Evolutionary conservation across 129 eudicot genomes (phyloP).

Genomic region (Centella asiatica): DNA sequence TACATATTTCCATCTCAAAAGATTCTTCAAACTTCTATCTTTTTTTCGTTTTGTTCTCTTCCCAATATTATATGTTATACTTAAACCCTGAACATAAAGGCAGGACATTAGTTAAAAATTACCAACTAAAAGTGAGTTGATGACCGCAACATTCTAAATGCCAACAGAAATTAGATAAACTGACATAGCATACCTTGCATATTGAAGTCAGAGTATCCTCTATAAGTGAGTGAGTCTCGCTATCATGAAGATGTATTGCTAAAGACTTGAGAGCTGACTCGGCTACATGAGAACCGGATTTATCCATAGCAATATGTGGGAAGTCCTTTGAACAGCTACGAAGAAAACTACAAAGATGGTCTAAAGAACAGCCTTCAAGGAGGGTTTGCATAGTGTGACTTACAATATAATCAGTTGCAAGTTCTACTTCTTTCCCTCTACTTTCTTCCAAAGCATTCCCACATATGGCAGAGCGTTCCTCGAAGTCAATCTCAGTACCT

Average conservation of each 20-base stretch:
- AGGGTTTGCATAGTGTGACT: slow-evolving; percentile 87
- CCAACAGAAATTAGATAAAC: no score
- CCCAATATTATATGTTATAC: no score
- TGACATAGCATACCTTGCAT: slow-evolving; percentile 50
- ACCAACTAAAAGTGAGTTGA: no score
- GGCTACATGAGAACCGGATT: slow-evolving; percentile 96
- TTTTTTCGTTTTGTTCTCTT: background rate
- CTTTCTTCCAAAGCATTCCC: slow-evolving; percentile 92
- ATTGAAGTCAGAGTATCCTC: slow-evolving; percentile 53
- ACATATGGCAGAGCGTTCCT: slow-evolving; percentile 63
- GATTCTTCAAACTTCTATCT: background rate
- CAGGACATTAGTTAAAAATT: no score
- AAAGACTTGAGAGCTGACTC: slow-evolving; percentile 86
- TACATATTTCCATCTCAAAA: background rate
- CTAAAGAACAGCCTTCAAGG: slow-evolving; percentile 73
- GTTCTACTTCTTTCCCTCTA: slow-evolving; percentile 87
- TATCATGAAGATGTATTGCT: slow-evolving; percentile 68
- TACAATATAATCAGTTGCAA: slow-evolving; percentile 77
- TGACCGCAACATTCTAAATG: no score
- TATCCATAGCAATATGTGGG: slow-evolving; percentile 64
- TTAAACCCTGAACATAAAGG: no score
- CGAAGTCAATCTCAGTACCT: slow-evolving; percentile 59
- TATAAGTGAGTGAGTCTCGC: slow-evolving; percentile 36
- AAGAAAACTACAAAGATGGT: slow-evolving; percentile 69
- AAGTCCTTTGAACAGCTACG: slow-evolving; percentile 56